A percentile compares a stretch with the other conserved stretches of the same genome.
These are phyloP conservation scores for Metschnikowia hibisci DNA, from an alignment of 805 yeast genomes.

Conservation along the genomic window DNA sequence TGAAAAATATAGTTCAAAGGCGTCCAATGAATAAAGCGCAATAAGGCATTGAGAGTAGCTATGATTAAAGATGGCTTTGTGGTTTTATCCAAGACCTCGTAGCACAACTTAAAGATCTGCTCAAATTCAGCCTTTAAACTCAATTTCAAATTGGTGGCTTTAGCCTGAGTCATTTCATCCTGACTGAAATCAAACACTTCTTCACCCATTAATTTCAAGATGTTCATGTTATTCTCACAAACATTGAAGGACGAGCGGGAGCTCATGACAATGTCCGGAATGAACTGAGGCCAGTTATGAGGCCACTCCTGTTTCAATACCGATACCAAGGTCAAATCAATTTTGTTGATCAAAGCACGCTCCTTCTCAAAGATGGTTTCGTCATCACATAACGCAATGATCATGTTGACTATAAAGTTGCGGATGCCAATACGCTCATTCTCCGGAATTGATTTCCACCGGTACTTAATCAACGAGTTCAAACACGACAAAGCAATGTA, in stretches of 20 bases:
- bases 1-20: conserved; percentile 88
- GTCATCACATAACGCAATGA: conserved; percentile 84
- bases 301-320: conserved; percentile 99
- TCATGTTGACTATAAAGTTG: conserved; percentile 90
- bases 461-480: conserved; percentile 83
- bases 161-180: conserved; percentile 95
- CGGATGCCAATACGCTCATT: conserved; percentile 91
- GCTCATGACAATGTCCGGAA: conserved; percentile 86
- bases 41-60: conserved; percentile 78
- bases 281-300: conserved; percentile 94
- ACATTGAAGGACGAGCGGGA: conserved; percentile 84
- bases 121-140: conserved; percentile 89
- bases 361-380: conserved; percentile 66
- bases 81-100: conserved; percentile 87
- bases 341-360: conserved; percentile 83
- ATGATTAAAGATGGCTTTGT: conserved; percentile 76
- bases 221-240: conserved; percentile 96
- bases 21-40: conserved; percentile 91
- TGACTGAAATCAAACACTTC: conserved; percentile 96
- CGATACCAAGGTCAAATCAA: conserved; percentile 90
- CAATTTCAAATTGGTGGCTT: conserved; percentile 74
- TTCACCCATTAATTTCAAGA: conserved; percentile 82
- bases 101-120: conserved; percentile 89
- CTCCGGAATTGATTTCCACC: conserved; percentile 90
- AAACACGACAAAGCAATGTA: conserved; percentile 87